These are phyloP conservation scores for Physcomitrellopsis africana DNA, from an alignment of 225 moss, liverwort and hornwort genomes.

Conservation along the genomic window DNA sequence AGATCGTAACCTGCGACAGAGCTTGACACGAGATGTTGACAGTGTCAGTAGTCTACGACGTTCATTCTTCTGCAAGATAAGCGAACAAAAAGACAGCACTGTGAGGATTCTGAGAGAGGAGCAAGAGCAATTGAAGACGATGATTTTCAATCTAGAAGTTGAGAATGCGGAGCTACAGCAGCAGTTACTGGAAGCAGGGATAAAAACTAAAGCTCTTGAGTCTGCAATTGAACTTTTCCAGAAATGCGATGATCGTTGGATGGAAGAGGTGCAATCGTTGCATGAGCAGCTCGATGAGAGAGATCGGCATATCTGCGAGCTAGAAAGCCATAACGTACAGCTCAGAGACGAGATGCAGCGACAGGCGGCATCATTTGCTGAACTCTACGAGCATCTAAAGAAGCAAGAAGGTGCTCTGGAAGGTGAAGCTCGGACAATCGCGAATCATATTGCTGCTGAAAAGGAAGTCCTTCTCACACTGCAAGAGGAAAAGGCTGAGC, in stretches of 20 bases:
- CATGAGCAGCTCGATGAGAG: slow-evolving; percentile 56
- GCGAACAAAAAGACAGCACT: slow-evolving; percentile 40
- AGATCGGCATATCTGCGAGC: slow-evolving; percentile 45
- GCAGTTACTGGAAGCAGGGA: slow-evolving; percentile 54
- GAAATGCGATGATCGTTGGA: slow-evolving; percentile 39
- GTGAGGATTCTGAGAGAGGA: slow-evolving; percentile 51
- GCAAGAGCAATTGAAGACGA: slow-evolving; percentile 52
- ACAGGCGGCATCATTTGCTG: slow-evolving; percentile 57
- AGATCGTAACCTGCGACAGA: slow-evolving; percentile 49
- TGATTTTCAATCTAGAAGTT: slow-evolving; percentile 51
- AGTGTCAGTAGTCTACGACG: slow-evolving; percentile 44
- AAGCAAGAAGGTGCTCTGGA: slow-evolving; percentile 51
- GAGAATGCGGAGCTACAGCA: slow-evolving; percentile 51
- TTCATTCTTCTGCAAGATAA: slow-evolving; percentile 55
- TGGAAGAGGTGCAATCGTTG: slow-evolving; percentile 49
- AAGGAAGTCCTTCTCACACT: slow-evolving; percentile 49
- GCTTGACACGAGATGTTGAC: slow-evolving; percentile 49
- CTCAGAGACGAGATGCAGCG: slow-evolving; percentile 56
- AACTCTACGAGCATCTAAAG: slow-evolving; percentile 52
- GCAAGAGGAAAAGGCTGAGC: slow-evolving; percentile 59
- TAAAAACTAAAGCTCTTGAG: slow-evolving; percentile 44
- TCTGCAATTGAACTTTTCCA: slow-evolving; percentile 43
- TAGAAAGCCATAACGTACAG: slow-evolving; percentile 55
- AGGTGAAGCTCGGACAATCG: slow-evolving; percentile 46
- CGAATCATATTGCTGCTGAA: slow-evolving; percentile 51